These are phyloP conservation scores for Metschnikowia kunwiensis DNA, from an alignment of 805 yeast genomes.

Conservation along the genomic window DNA sequence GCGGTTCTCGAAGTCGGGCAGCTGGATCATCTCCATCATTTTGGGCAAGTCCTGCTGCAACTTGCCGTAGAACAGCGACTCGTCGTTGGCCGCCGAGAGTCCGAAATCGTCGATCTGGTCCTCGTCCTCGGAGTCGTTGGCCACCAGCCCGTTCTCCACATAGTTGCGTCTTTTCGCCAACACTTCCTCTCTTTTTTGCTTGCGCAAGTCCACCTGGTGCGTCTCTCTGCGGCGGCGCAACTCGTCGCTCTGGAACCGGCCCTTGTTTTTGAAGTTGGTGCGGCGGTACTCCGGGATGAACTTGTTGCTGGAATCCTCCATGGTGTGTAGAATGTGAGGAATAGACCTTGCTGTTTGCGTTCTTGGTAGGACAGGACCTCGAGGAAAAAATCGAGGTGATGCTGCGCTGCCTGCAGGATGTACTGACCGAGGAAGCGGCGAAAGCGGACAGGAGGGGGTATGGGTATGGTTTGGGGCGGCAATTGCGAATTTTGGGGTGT, in stretches of 20 bases:
- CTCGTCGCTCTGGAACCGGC: constrained; percentile 92
- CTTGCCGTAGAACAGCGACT: constrained; percentile 37
- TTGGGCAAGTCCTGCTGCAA: constrained; percentile 67
- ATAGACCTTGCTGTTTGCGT: too few relatives aligned
- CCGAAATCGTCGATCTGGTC: constrained; percentile 36
- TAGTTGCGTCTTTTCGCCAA: constrained; percentile 90
- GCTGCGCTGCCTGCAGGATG: too few relatives aligned
- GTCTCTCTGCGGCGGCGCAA: constrained; percentile 96
- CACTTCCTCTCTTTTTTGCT: constrained; percentile 94
- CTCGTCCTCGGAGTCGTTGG: constrained; percentile 43
- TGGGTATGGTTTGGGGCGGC: too few relatives aligned
- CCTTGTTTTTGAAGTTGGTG: constrained; percentile 91
- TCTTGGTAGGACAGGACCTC: too few relatives aligned
- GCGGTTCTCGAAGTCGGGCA: constrained; percentile 74
- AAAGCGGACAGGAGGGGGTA: too few relatives aligned
- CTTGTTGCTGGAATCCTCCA: constrained; percentile 79
- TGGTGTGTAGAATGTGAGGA: constrained; percentile 37
- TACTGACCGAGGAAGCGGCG: too few relatives aligned
- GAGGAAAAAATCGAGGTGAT: too few relatives aligned
- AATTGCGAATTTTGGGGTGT: too few relatives aligned
- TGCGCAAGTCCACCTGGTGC: constrained; percentile 93
- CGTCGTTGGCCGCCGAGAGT: constrained; percentile 46
- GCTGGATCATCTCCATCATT: constrained; percentile 77
- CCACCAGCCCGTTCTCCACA: constrained; percentile 28
- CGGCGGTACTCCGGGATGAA: constrained; percentile 97